Evolutionary conservation across 2,329 filamentous ascomycete genomes (phyloP), one percentile per base, ranked within the genome.

Genomic region (Fusarium tricinctum): DNA sequence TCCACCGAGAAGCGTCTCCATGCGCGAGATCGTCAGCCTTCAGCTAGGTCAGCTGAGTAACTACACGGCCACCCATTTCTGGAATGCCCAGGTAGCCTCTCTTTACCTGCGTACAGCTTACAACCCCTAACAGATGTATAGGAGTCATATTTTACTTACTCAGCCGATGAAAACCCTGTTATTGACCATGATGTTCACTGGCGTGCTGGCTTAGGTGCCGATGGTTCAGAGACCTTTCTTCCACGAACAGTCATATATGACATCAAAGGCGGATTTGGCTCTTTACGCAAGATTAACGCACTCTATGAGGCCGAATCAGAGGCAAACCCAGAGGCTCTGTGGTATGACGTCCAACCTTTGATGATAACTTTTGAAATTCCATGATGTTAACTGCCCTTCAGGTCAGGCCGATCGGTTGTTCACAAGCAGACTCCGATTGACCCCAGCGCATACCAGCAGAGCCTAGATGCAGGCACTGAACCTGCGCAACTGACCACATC

Each of bases 101-200:
- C 13, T n/a, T n/a, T n/a, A 47, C 14, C 13, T 4, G 20, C 14
- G 10, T 45, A 43, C 10, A 15, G 5, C 15, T 9, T 19, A n/a
- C 9, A n/a, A 15, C 17, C 4, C 14, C 71, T 71, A 9, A 73
- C 43, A 6, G 20, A 13, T 13, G 8, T 3, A 13, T 67, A 97
- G 92, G 96, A 99, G 84, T 97, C 95, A 1, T 99, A 99, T 80
- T 98, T 98, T 77, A 97, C 94, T 15, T 98, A 97, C 75, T 85
- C 84, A 3, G 82, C 86, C 45, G 65, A 79, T n/a, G 75, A 77
- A 13, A 61, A 73, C 15, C 73, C 78, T 0, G 64, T 63, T 4
- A 67, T 82, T 2, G 77, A 82, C 43, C 84, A 90, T 66, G 83
- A 92, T 76, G 84, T 98, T 50, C 93, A 97, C 78, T 99, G 97